Evolutionary conservation across 1,284 basidiomycete genomes (phyloP).

Genomic region (Meripilus lineatus): DNA sequence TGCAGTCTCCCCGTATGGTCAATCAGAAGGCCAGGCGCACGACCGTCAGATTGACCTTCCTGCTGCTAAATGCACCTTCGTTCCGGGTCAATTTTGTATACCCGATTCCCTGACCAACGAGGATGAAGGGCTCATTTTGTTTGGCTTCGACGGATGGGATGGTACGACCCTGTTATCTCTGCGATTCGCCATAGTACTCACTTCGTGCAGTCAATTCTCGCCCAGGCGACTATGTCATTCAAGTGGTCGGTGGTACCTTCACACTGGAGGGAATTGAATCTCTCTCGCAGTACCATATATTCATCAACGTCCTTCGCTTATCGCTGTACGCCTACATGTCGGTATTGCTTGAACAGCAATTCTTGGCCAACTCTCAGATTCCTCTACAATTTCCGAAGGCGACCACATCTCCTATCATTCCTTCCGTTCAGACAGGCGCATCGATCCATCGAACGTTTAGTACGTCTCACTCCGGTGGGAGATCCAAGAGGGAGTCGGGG

Average conservation of each 20-base stretch:
- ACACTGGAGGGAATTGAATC: conserved; percentile 42
- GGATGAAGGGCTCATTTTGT: conserved; percentile 34
- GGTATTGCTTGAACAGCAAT: conserved; percentile 55
- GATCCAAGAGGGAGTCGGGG: conserved; percentile 25
- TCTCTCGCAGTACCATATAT: conserved; percentile 34
- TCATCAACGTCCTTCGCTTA: conserved; percentile 47
- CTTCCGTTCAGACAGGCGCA: conserved; percentile 14
- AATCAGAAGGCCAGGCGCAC: conserved; percentile 32
- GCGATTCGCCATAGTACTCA: too few relatives aligned
- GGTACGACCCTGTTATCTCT: too few relatives aligned
- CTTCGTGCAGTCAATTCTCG: conserved; percentile 1
- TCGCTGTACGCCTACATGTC: conserved; percentile 55
- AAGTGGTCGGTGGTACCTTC: conserved; percentile 58
- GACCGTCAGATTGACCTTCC: conserved; percentile 37
- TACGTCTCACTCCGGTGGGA: conserved; percentile 18
- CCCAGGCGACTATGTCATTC: conserved; percentile 21
- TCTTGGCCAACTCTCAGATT: conserved; percentile 48
- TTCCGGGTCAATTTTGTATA: conserved; percentile 35
- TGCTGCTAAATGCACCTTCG: conserved; percentile 42
- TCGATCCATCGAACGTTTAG: conserved; percentile 17
- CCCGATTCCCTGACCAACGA: conserved; percentile 29
- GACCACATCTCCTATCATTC: neutral
- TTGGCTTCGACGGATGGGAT: conserved; percentile 48
- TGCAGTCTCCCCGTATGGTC: conserved; percentile 32
- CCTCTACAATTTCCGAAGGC: conserved; percentile 38